These are phyloP conservation scores for Gonapodya prolifera DNA, from an alignment of 192 early-diverging fungal species.

Conservation along the genomic window DNA sequence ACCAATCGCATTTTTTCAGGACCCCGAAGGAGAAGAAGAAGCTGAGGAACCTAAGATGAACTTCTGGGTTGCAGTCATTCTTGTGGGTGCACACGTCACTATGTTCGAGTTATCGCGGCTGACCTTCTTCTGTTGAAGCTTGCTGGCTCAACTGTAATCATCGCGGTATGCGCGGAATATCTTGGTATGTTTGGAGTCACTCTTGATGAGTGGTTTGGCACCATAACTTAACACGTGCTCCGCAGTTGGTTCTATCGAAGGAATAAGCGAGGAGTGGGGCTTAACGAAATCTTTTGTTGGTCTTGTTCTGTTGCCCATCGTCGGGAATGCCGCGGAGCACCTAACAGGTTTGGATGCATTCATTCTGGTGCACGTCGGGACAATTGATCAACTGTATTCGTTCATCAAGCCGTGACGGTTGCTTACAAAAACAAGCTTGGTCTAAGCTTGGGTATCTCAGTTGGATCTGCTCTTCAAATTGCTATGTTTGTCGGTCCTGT, in stretches of 20 bases:
- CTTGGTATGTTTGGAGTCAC: constrained; percentile 19
- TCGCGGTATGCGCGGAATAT: constrained; percentile 73
- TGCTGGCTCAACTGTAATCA: constrained; percentile 46
- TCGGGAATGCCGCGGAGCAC: constrained; percentile 72
- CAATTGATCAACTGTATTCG: no score
- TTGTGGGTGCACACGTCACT: not conserved
- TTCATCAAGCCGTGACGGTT: not conserved
- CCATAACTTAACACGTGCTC: not conserved
- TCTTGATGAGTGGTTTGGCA: not conserved
- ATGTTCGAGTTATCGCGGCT: not conserved
- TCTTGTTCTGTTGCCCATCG: constrained; percentile 79
- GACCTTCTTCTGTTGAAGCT: constrained; percentile 45
- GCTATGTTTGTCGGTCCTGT: not conserved
- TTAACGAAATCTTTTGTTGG: constrained; percentile 79
- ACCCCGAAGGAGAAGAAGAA: not conserved
- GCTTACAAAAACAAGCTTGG: not conserved
- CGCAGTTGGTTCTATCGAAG: constrained; percentile 62
- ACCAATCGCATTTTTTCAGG: not conserved
- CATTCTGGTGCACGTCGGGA: no score
- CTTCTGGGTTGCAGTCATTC: not conserved
- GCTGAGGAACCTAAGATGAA: not conserved
- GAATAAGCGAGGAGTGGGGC: constrained; percentile 51
- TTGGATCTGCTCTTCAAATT: constrained; percentile 1
- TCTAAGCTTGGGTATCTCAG: not conserved
- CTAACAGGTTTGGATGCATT: not conserved